Evolutionary conservation across 371 early-diverging fungal species (phyloP).

Genomic region (Smittium culicis): DNA sequence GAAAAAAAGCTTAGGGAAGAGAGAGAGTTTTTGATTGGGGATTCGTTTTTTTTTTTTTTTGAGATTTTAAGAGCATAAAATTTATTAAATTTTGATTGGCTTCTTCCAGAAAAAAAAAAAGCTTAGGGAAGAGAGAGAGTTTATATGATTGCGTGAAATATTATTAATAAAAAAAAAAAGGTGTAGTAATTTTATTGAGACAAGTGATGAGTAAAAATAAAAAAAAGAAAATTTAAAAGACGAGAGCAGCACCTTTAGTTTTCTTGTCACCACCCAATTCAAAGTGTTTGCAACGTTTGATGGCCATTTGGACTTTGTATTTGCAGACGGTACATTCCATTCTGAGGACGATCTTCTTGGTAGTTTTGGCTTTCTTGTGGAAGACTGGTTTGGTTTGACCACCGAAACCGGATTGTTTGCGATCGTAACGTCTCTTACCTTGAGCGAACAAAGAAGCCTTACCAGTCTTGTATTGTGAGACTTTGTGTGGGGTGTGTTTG

Average conservation of each 20-base stretch:
- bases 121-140: too few species aligned
- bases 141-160: too few species aligned
- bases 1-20: too few species aligned
- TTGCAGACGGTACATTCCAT: conserved; percentile 97
- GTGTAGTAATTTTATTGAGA: too few species aligned
- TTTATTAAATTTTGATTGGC: too few species aligned
- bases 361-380: conserved; percentile 93
- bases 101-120: too few species aligned
- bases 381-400: conserved; percentile 99
- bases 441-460: conserved; percentile 96
- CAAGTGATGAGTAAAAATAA: too few species aligned
- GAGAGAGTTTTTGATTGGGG: too few species aligned
- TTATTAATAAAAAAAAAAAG: too few species aligned
- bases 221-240: conserved; percentile 39
- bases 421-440: conserved; percentile 81
- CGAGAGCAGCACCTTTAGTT: conserved; percentile 66
- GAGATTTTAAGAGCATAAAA: too few species aligned
- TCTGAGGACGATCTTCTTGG: conserved; percentile 98
- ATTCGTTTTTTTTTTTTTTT: too few species aligned
- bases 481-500: conserved; percentile 98
- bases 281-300: conserved; percentile 99
- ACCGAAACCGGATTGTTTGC: conserved; percentile 92
- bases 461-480: conserved; percentile 98
- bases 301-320: conserved; percentile 83
- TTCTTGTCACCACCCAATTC: conserved; percentile 99